A percentile compares a stretch with the other conserved stretches of the same genome.
These are phyloP conservation scores for Leccinum aurantiacum DNA, from an alignment of 768 basidiomycete genomes.

Conservation along the genomic window DNA sequence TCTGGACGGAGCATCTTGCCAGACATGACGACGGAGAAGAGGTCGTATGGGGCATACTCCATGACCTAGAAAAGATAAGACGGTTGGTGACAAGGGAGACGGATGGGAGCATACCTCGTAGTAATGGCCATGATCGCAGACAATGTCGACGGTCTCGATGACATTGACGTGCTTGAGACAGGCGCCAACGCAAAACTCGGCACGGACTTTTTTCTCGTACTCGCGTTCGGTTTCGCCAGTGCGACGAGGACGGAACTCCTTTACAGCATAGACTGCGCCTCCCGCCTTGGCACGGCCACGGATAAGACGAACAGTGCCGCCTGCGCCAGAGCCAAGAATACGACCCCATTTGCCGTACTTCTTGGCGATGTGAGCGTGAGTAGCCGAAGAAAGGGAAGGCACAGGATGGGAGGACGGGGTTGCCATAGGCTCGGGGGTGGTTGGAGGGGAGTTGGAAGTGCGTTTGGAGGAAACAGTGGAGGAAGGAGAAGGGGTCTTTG, in stretches of 20 bases:
- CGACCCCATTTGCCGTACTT: slow-evolving; percentile 99
- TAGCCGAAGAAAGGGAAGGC: slow-evolving; percentile 73
- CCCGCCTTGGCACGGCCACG: slow-evolving; percentile 82
- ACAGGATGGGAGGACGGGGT: slow-evolving; percentile 38
- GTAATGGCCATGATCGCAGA: slow-evolving; percentile 95
- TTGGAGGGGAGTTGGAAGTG: slow-evolving; percentile 28
- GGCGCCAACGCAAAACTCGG: slow-evolving; percentile 97
- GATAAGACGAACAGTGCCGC: slow-evolving; percentile 97
- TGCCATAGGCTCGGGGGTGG: slow-evolving; percentile 23
- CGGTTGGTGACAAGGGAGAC: slow-evolving; percentile 1
- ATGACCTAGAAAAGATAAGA: slow-evolving; percentile 67
- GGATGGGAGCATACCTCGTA: slow-evolving; percentile 71
- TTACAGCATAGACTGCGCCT: slow-evolving; percentile 88
- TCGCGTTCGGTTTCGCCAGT: slow-evolving; percentile 90
- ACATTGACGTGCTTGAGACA: slow-evolving; percentile 94
- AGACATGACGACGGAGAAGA: slow-evolving; percentile 99
- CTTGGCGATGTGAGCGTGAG: slow-evolving; percentile 91
- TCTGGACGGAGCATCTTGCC: slow-evolving; percentile 98
- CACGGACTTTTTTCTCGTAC: slow-evolving; percentile 99
- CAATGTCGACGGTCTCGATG: slow-evolving; percentile 97
- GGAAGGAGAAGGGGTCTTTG: slow-evolving; percentile 37
- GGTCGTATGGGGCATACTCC: slow-evolving; percentile 98
- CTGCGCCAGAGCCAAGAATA: slow-evolving; percentile 92
- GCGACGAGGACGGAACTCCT: slow-evolving; percentile 93
- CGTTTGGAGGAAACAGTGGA: slow-evolving; percentile 28